A percentile compares a stretch with the other conserved stretches of the same genome.
phyloP scores from a whole-genome alignment of 306 rosid species.

The Canavalia gladiata region DNA sequence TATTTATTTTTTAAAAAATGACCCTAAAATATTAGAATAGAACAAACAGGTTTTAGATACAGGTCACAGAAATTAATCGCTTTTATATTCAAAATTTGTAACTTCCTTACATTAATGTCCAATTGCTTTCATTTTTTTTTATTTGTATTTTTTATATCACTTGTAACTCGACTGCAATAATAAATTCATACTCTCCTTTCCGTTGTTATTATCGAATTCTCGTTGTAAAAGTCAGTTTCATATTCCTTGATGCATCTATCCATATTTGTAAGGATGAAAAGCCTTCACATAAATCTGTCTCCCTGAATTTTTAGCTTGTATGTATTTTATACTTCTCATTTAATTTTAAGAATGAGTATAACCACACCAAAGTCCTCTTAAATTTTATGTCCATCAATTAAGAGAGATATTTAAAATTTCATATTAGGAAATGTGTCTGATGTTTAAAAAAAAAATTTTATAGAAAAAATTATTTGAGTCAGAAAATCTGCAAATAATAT shows the following conservation, averaged over 20 bases:
- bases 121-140: neutral
- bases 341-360: too few species aligned
- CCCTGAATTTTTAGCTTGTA: neutral
- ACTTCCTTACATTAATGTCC: too few species aligned
- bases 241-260: neutral
- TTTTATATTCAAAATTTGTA: neutral
- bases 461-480: too few species aligned
- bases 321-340: too few species aligned
- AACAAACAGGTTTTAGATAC: conserved; percentile 4
- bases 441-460: too few species aligned
- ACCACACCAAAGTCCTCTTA: too few species aligned
- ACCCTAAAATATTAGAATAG: neutral
- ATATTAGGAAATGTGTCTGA: too few species aligned
- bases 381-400: too few species aligned
- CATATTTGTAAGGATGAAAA: neutral
- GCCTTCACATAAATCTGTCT: neutral
- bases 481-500: too few species aligned
- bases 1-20: neutral
- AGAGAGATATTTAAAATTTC: too few species aligned
- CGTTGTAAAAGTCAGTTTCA: neutral
- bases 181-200: neutral
- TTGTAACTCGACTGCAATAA: neutral
- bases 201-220: neutral
- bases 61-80: neutral
- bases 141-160: neutral